Evolutionary conservation across 768 basidiomycete species (phyloP), one percentile per base, ranked within the genome.

Genomic region (Xerocomus spinulosus): DNA sequence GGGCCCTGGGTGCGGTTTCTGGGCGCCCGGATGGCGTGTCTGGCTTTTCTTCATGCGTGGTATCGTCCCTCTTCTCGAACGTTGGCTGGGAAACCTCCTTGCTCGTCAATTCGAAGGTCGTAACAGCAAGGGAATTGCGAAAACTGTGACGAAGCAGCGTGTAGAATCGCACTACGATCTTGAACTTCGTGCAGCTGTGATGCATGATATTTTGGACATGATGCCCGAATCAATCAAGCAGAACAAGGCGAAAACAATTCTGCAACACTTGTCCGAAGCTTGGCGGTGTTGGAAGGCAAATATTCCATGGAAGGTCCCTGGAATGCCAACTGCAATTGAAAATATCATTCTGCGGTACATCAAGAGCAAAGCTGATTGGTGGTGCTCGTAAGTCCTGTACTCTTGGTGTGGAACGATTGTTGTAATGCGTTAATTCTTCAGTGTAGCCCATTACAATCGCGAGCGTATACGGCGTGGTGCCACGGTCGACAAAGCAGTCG

Each of bases 171-270:
- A 99, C 67, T 98, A 94, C 59, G 96, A 99, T 67, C 77, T 99
- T 29, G 96, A 99, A 65, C 73, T 99, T 36, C 85, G 96, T 45
- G 96, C 96, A 0, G 94, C 96, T 39, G 95, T 99, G 59, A 98
- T 99, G 96, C 95, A 97, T 71, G 95, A 99, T 68, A 98, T 99
- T 58, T 75, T 99, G 57, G 95, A 98, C 73, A 97, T 98, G 95
- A 97, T 98, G 95, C 96, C 96, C 7, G 96, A 98, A 68, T 92
- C 90, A 2, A 94, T 98, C 75, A 94, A 94, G 71, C 92, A 94
- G 70, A 99, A 98, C 73, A 98, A 99, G 75, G 84, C 93, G n/a
- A 99, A 99, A 76, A 98, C 96, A 10, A 98, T 99, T 55, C 63
- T 99, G 64, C 96, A 99, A 67, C 96, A 98, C 66, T 71, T 98